Evolutionary conservation across 2,329 filamentous ascomycete genomes (phyloP).

Genomic region (Blastomyces gilchristii): DNA sequence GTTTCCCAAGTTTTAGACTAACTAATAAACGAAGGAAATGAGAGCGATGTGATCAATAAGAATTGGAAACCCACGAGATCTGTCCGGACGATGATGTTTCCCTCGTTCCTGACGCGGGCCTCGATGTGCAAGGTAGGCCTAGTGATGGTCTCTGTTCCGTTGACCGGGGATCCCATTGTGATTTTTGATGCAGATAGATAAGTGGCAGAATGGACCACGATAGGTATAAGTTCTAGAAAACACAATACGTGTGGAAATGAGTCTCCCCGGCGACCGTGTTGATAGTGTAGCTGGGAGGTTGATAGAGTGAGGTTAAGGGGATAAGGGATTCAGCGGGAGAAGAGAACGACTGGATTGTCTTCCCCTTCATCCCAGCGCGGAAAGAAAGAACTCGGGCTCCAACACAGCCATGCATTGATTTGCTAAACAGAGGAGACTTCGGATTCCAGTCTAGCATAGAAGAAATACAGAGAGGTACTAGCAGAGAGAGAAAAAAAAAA

Average conservation of each 20-base stretch:
- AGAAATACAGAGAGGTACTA: neutral
- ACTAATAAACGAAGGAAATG: neutral
- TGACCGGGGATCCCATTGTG: neutral
- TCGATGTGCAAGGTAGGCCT: constrained; percentile 32
- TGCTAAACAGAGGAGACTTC: neutral
- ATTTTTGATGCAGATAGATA: neutral
- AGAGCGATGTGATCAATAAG: neutral
- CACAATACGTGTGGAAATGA: neutral
- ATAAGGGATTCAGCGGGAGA: neutral
- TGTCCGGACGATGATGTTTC: constrained; percentile 22
- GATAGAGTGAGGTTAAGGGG: neutral
- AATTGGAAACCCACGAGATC: constrained; percentile 21
- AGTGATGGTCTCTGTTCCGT: neutral
- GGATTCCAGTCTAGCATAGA: neutral
- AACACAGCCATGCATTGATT: neutral
- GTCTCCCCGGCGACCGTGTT: too few relatives aligned
- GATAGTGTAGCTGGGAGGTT: neutral
- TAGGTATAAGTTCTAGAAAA: neutral
- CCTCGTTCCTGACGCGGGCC: constrained; percentile 25
- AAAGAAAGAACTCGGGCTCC: neutral
- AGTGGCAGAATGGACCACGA: neutral
- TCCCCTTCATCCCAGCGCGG: neutral
- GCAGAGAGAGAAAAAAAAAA: neutral
- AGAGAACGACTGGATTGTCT: too few relatives aligned
- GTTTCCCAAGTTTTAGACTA: neutral